Evolutionary conservation across 2,329 filamentous ascomycete species (phyloP), one percentile per base, ranked within the genome.

Genomic region (Calonectria naviculata): DNA sequence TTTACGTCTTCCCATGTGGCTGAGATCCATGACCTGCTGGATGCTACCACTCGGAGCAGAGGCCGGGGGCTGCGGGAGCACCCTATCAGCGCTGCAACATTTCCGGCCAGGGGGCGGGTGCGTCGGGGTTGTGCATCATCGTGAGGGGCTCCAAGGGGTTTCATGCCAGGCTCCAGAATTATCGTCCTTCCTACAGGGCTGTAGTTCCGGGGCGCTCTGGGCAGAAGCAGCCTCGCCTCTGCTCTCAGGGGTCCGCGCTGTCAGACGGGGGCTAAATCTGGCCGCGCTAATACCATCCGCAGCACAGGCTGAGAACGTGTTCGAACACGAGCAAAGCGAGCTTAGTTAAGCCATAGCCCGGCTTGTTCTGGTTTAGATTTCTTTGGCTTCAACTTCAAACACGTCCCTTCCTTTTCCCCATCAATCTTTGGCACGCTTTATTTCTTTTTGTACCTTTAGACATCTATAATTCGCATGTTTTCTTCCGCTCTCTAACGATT

Each of bases 231-330:
- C 52, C 52, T 58, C 21, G 31, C 21, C 24, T 58, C 31, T 28
- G 12, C 19, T 21, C 56, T 49, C 62, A 69, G 19, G 56, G 71
- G 56, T 58, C 21, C 17, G 62, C 29, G 44, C 44, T 52, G 70
- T 34, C 68, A 61, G 62, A 60, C 34, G 63, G 36, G 66, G 41
- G 66, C 72, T 68, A 70, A 70, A 71, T 68, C 61, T 44, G 49
- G 58, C 54, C 65, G 63, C 68, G 68, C 75, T 74, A 72, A 65
- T 58, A 58, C 46, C 46, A 36, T 21, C 12, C 42, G 28, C 42
- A 36, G 13, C 15, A 19, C 26, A 15, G n/a, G 63, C 47, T 19
- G 28, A 29, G 34, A 41, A 19, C 41, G 47, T 58, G 61, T 41
- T 62, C 29, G 24, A 54, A 52, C 61, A 47, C 61, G 61, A 52